Evolutionary conservation across 2,329 filamentous ascomycete species (phyloP).

Genomic region (Neofusicoccum parvum): DNA sequence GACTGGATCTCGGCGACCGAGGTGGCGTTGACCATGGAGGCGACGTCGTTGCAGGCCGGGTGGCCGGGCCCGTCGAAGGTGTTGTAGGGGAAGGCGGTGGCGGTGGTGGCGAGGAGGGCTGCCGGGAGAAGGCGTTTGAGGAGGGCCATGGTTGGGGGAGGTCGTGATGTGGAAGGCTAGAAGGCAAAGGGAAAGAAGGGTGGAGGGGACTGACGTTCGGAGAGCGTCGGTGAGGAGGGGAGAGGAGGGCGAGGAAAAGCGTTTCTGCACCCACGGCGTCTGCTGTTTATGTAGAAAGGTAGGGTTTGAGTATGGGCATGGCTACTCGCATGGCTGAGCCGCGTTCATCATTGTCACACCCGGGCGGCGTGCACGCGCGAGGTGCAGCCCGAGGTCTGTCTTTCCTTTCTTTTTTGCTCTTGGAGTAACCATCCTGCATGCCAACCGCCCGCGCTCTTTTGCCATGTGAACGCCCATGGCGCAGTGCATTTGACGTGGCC

Average conservation of each 20-base stretch:
- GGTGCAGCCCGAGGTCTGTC: not conserved
- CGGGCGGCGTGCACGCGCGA: not conserved
- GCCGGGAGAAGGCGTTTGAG: conserved; percentile 40
- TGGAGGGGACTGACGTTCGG: not conserved
- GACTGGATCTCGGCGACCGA: conserved; percentile 48
- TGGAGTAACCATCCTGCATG: not conserved
- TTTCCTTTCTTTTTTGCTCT: not conserved
- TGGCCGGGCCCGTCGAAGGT: conserved; percentile 55
- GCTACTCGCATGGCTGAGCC: not conserved
- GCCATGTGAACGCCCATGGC: not conserved
- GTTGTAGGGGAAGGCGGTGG: conserved; percentile 38
- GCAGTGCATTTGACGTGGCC: not conserved
- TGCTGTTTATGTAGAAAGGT: not conserved
- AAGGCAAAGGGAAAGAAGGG: not conserved
- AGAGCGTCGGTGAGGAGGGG: no score
- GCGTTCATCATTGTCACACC: not conserved
- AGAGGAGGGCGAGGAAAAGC: no score
- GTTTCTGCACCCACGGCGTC: not conserved
- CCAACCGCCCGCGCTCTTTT: not conserved
- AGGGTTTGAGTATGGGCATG: no score
- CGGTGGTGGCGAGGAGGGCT: conserved; percentile 29
- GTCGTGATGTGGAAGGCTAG: not conserved
- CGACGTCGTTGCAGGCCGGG: conserved; percentile 52
- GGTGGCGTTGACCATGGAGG: conserved; percentile 48
- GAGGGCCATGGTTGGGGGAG: conserved; percentile 26